phyloP scores from a whole-genome alignment of 768 basidiomycete genomes.

The Lactifluus piperatus region DNA sequence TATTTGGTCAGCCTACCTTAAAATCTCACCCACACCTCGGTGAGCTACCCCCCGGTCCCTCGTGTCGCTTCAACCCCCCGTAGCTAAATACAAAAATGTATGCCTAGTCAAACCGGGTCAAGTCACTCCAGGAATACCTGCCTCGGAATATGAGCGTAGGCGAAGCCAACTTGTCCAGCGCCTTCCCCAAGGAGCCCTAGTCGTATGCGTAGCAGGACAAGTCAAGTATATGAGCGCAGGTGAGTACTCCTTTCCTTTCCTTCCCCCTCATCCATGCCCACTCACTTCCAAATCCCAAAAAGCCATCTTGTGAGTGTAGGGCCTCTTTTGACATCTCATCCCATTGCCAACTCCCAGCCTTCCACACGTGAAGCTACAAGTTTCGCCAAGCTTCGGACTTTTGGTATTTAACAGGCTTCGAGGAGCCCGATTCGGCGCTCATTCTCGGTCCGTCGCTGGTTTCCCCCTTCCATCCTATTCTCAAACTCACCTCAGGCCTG shows the following conservation, averaged over 20 bases:
- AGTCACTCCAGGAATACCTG: constrained; percentile 37
- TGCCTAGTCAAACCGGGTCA: constrained; percentile 27
- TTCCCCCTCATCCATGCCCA: not conserved
- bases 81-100: not conserved
- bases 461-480: not conserved
- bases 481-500: not conserved
- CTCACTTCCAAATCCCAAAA: not conserved
- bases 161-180: constrained; percentile 33
- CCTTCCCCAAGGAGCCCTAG: constrained; percentile 35
- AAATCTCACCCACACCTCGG: constrained; percentile 38
- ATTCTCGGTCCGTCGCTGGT: constrained; percentile 54
- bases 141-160: constrained; percentile 36
- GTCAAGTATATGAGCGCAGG: constrained; percentile 35
- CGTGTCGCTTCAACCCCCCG: not conserved
- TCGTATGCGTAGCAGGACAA: constrained; percentile 37
- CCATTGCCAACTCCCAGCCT: not conserved
- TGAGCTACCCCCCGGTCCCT: too few relatives aligned
- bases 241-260: not conserved
- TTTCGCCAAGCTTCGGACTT: constrained; percentile 89
- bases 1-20: constrained; percentile 35
- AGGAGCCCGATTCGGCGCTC: constrained; percentile 86
- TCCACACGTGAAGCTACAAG: constrained; percentile 62
- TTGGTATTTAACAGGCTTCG: constrained; percentile 94
- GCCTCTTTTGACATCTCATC: not conserved
- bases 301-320: constrained; percentile 17